Percentiles rank a stretch among this genome's conserved stretches.
Conservation (phyloP, 179 eudicot genomes). For the Silene coronaria region DNA sequence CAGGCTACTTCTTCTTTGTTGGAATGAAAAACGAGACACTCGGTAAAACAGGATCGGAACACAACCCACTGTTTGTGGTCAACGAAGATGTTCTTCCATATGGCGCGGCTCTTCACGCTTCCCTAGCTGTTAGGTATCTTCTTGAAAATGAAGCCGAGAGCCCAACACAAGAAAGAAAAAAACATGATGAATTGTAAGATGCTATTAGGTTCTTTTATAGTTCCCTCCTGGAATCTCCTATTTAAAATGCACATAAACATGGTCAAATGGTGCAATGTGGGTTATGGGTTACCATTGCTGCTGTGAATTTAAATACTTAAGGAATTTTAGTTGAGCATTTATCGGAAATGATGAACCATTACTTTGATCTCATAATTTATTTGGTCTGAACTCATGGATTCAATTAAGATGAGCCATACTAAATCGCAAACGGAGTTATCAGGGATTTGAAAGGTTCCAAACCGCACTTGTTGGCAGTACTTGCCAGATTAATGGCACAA, state of each 20-base stretch:
- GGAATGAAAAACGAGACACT: constrained; percentile 62
- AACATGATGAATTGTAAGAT: constrained; percentile 63
- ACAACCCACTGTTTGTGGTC: constrained; percentile 60
- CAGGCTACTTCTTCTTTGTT: constrained; percentile 75
- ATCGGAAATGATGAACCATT: neutral
- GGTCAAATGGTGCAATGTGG: constrained; percentile 13
- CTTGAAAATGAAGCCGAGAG: constrained; percentile 31
- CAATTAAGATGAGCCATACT: no score
- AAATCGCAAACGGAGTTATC: no score
- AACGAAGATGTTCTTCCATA: constrained; percentile 71
- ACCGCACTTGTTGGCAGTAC: no score
- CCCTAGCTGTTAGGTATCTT: constrained; percentile 64
- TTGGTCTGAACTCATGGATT: no score
- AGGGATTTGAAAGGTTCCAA: no score
- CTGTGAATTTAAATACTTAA: constrained; percentile 7
- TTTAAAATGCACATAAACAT: constrained; percentile 19
- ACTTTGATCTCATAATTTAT: no score
- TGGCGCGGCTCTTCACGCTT: constrained; percentile 93
- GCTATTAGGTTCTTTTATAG: neutral
- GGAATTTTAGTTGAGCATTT: neutral
- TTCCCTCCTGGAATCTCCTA: neutral
- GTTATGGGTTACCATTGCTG: constrained; percentile 15
- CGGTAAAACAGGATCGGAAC: constrained; percentile 36
- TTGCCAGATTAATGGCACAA: no score
- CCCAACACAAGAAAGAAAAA: constrained; percentile 15